Evolutionary conservation across 2,329 filamentous ascomycete species (phyloP), one percentile per base, ranked within the genome.

Genomic region (Acrocalymma vagum): DNA sequence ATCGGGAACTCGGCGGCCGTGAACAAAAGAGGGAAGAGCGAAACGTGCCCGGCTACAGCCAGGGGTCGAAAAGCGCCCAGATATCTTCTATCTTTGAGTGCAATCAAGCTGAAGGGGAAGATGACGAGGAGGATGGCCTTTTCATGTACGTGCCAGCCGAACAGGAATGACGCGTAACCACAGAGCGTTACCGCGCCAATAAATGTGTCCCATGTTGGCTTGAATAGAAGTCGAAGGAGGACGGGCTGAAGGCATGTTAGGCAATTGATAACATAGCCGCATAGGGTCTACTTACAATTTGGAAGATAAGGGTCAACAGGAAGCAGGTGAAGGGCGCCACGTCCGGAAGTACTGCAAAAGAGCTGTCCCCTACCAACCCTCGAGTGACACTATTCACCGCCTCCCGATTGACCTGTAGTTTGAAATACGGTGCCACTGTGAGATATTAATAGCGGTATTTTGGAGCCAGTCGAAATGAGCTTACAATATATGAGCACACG

Each of bases 131-230:
- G 80, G 42, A 99, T 88, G 2, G 94, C 94, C 72, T 99, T 99
- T 67, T 99, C 94, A 61, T 99, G 94, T 7, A 99, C 94, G 64
- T 99, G 94, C 91, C 93, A 99, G 41, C 94, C 93, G 58, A 97
- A 97, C 8, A 99, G 79, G 73, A 99, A 99, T 0, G 93, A 96
- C 0, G 93, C 88, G 65, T 96, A 99, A 43, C 90, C 94, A 63
- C 94, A 97, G 11, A 97, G 83, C 0, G 93, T 96, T 29, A 96
- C 82, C 1, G 90, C 87, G 3, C 90, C 90, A 27, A 97, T 81
- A 65, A 99, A 97, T 40, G 82, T 87, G 48, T 95, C 88, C 89
- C 90, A 96, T 1, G 83, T 90, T 2, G 91, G 90, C 34, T 81
- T 78, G 29, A 83, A 63, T 73, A 96, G 95, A 25, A 97, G 83